Evolutionary conservation across 106 monocot species (phyloP).

Genomic region (Allium cepa): DNA sequence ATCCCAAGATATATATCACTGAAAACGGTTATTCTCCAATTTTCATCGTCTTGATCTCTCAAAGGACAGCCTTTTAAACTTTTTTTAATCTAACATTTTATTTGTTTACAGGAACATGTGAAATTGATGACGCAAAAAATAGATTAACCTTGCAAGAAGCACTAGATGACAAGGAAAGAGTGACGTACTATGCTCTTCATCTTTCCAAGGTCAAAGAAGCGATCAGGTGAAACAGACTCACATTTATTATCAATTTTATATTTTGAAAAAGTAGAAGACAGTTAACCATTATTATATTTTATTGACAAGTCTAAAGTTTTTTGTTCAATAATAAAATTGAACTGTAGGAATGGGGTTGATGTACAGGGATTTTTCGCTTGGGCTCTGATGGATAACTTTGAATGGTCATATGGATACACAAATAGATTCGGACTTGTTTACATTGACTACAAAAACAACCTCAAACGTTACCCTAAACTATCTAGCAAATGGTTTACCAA

Average conservation of each 20-base stretch:
- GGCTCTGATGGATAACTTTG: conserved; percentile 23
- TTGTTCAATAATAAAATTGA: background rate
- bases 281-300: too few species aligned
- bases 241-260: too few species aligned
- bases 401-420: conserved; percentile 19
- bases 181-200: conserved; percentile 8
- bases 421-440: conserved; percentile 12
- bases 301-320: too few species aligned
- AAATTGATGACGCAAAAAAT: conserved; percentile 1
- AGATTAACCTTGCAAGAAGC: background rate
- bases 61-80: background rate
- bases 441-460: conserved; percentile 16
- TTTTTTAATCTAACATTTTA: background rate
- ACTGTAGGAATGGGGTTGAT: conserved; percentile 9
- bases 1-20: conserved; percentile 16
- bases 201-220: conserved; percentile 12
- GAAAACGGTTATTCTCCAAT: conserved; percentile 13
- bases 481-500: background rate
- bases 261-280: too few species aligned
- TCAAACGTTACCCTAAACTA: background rate
- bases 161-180: conserved; percentile 2
- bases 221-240: conserved; percentile 1
- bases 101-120: conserved; percentile 5
- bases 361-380: conserved; percentile 19
- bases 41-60: background rate